Evolutionary conservation across 202 grass and related monocot genomes (phyloP), one percentile per base, ranked within the genome.

Genomic region (Schoenoplectus tabernaemontani): DNA sequence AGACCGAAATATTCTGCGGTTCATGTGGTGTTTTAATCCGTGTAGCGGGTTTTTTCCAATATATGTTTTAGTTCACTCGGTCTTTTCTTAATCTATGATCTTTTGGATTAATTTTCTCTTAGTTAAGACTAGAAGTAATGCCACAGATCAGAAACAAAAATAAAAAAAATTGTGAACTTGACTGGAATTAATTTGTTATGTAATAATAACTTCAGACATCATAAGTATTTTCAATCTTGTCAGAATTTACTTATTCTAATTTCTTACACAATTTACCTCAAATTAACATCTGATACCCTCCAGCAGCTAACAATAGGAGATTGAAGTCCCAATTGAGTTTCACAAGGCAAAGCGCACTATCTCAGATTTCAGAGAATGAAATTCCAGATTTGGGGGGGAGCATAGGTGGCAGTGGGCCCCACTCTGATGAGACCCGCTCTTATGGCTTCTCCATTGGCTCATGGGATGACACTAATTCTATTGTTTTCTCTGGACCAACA

Each of bases 361-460:
- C 88, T 75, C 91, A 93, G 28, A 88, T 88, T 17, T 88, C 86
- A 5, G 83, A 90, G 26, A 59, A 87, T 22, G 83, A 80, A 56
- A 77, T 89, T 57, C 57, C 76, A 1, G 80, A 87, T 76, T 77
- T 84, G 16, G 84, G 80, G 3, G 83, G 78, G 1, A 72, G 75
- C 28, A 70, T 83, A 9, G 86, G 85, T 41, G 80, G 60, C 30
- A 9, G 58, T 0, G 66, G 72, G 4, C 26, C 48, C 26, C 73
- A 81, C 69, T 42, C 79, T 6, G 83, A 78, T 22, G 87, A 83
- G 48, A 86, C 83, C 62, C 86, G 83, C 20, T 84, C 91, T 42
- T 94, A 77, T 75, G 88, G 88, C 26, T 96, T 96, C 85, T 87
- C 92, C 64, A 89, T 96, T 54, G 92, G 88, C 5, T 80, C 90